Conservation (phyloP, 1,139 yeast species). For the Barnettozyma hawaiiensis region DNA sequence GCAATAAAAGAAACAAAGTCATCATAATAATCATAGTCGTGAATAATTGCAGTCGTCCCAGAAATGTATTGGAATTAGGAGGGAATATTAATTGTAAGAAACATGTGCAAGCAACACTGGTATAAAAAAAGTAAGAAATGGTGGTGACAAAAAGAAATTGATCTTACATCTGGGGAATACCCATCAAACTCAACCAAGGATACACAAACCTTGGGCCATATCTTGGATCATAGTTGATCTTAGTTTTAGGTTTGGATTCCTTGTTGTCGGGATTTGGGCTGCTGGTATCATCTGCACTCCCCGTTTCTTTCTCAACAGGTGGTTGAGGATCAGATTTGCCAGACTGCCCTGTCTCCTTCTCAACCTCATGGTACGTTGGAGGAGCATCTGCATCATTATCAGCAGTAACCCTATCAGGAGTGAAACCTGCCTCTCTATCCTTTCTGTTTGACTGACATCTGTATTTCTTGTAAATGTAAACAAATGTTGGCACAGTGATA, state of each 20-base stretch:
- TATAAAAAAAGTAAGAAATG: no score
- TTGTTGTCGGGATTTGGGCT: background rate
- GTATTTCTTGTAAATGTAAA: background rate
- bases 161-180: background rate
- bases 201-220: background rate
- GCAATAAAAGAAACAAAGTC: no score
- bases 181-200: conserved; percentile 5
- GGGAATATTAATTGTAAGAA: no score
- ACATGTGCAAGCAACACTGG: no score
- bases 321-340: no score
- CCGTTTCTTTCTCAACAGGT: background rate
- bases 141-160: background rate
- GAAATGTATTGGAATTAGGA: no score
- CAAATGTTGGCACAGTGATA: background rate
- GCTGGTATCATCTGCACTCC: background rate
- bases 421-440: background rate
- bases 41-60: no score
- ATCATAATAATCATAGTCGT: no score
- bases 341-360: no score
- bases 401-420: background rate
- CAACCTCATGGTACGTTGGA: background rate
- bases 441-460: background rate
- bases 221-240: background rate
- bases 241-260: background rate
- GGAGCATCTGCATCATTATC: background rate